These are phyloP conservation scores for Aspergillus brasiliensis DNA, from an alignment of 2,329 filamentous ascomycete species.

Conservation along the genomic window DNA sequence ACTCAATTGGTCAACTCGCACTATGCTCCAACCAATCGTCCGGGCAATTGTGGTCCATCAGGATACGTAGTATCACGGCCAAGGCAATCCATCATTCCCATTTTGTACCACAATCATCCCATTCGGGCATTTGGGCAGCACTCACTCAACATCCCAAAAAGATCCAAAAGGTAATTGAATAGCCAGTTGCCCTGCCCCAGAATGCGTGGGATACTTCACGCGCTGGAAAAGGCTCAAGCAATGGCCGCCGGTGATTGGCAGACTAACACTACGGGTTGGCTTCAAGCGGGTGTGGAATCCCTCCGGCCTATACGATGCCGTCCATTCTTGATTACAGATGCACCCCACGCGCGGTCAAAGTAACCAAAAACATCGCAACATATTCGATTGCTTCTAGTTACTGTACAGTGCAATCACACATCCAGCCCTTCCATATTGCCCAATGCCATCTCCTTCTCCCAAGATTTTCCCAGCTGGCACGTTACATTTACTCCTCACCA, in stretches of 20 bases:
- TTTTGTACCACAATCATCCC: background rate
- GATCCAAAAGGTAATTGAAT: background rate
- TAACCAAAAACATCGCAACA: slow-evolving; percentile 21
- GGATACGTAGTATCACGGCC: background rate
- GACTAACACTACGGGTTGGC: slow-evolving; percentile 1
- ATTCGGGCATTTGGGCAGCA: slow-evolving; percentile 7
- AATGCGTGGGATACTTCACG: background rate
- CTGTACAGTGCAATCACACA: slow-evolving; percentile 43
- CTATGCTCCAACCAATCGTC: background rate
- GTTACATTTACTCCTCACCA: slow-evolving; percentile 35
- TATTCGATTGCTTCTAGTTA: slow-evolving; percentile 43
- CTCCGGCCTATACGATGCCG: slow-evolving; percentile 4
- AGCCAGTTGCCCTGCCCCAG: background rate
- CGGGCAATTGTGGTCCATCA: background rate
- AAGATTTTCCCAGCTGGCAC: slow-evolving; percentile 4
- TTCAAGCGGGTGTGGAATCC: background rate
- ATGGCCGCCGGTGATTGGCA: background rate
- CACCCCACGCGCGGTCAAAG: slow-evolving; percentile 3
- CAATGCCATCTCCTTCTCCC: background rate
- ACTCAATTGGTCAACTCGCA: background rate
- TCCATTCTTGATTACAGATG: slow-evolving; percentile 5
- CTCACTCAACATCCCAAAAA: background rate
- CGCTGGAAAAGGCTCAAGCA: background rate
- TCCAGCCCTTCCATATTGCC: slow-evolving; percentile 15
- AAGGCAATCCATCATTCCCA: background rate